Conservation (phyloP, 164 flowering plant genomes). For the Vitis labrusca region DNA sequence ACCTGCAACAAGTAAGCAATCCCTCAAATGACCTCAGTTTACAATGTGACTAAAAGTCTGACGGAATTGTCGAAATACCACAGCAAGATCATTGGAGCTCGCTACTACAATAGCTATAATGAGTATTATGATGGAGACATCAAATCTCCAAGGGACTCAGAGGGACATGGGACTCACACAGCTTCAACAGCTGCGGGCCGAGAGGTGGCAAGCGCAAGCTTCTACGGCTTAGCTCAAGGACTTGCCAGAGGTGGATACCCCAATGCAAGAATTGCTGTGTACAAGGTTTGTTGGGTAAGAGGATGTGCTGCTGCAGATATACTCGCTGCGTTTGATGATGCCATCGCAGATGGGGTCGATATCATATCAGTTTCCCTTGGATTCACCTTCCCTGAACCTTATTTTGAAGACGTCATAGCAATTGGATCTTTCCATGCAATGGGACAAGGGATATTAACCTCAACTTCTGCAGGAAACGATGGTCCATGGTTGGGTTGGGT, state of each 20-base stretch:
- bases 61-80: neutral
- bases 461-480: conserved; percentile 19
- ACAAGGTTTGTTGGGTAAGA: conserved; percentile 36
- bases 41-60: too few species aligned
- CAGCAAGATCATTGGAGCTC: conserved; percentile 43
- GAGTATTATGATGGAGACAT: neutral
- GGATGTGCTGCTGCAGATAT: conserved; percentile 28
- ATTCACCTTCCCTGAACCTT: neutral
- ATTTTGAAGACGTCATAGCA: conserved; percentile 6
- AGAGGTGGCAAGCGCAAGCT: conserved; percentile 29
- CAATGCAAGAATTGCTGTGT: conserved; percentile 32
- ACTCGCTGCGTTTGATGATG: conserved; percentile 39
- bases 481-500: neutral
- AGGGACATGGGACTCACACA: conserved; percentile 41
- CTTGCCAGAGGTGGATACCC: conserved; percentile 38
- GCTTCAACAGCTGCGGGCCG: conserved; percentile 37
- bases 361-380: conserved; percentile 18
- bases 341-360: conserved; percentile 42
- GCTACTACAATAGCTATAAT: conserved; percentile 23
- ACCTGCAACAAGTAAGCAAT: conserved; percentile 41
- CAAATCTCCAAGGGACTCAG: conserved; percentile 29
- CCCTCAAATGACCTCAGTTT: too few species aligned
- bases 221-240: conserved; percentile 33
- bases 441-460: conserved; percentile 18
- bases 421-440: conserved; percentile 31